Conservation (phyloP, 768 basidiomycete species). For the Pholiota molesta region DNA sequence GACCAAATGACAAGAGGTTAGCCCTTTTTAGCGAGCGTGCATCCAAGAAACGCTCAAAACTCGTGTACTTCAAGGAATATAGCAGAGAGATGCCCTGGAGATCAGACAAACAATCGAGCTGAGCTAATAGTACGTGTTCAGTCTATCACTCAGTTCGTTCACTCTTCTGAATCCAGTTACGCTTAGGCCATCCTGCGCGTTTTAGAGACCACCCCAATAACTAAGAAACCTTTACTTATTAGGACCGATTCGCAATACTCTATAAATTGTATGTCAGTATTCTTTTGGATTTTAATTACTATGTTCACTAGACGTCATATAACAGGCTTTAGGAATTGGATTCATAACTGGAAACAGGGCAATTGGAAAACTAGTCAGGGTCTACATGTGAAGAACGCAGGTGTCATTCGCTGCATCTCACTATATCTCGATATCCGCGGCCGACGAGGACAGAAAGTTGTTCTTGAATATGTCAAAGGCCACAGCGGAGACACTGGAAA, state of each 20-base stretch:
- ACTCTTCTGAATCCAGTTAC: not conserved
- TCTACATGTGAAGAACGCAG: constrained; percentile 69
- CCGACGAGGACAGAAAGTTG: constrained; percentile 54
- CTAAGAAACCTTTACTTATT: constrained; percentile 63
- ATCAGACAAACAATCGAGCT: constrained; percentile 87
- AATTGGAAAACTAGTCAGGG: constrained; percentile 51
- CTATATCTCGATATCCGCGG: constrained; percentile 60
- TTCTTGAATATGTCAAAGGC: constrained; percentile 74
- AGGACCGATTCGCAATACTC: constrained; percentile 88
- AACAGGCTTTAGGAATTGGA: constrained; percentile 70
- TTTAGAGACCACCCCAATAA: constrained; percentile 70
- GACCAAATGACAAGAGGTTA: constrained; percentile 62
- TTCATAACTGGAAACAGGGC: constrained; percentile 65
- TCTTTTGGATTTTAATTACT: not conserved
- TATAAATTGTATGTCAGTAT: constrained; percentile 61
- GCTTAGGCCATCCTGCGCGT: constrained; percentile 81
- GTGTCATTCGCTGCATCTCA: constrained; percentile 71
- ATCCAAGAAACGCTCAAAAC: not conserved
- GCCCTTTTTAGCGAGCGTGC: constrained; percentile 5
- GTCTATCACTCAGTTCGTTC: not conserved
- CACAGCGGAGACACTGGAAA: constrained; percentile 83
- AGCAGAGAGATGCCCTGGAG: constrained; percentile 79
- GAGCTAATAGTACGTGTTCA: constrained; percentile 72
- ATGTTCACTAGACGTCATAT: not conserved
- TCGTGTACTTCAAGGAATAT: constrained; percentile 60